Conservation (phyloP, 371 early-diverging fungal genomes). For the Blyttiomyces sp. region DNA sequence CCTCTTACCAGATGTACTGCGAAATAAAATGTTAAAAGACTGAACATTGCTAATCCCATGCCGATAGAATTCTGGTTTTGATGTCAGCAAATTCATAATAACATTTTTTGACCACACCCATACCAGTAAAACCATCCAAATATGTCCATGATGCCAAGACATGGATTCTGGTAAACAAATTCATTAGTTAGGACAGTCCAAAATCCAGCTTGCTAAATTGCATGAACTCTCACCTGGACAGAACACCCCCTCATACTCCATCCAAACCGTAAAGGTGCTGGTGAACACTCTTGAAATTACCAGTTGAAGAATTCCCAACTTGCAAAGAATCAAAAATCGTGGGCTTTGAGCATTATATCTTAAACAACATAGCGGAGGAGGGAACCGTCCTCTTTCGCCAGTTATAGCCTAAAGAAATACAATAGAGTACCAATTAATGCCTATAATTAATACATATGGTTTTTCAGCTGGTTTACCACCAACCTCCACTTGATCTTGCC, state of each 20-base stretch:
- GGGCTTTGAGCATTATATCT: slow-evolving; percentile 18
- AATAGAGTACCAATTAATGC: neutral
- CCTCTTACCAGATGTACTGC: slow-evolving; percentile 22
- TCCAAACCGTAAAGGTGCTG: slow-evolving; percentile 1
- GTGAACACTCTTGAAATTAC: slow-evolving; percentile 8
- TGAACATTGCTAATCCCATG: slow-evolving; percentile 37
- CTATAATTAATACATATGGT: too few species aligned
- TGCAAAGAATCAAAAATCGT: slow-evolving; percentile 29
- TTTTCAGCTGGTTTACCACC: neutral
- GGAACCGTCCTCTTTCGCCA: slow-evolving; percentile 13
- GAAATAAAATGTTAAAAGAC: slow-evolving; percentile 35
- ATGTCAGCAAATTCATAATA: too few species aligned
- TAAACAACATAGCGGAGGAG: slow-evolving; percentile 34
- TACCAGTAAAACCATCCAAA: slow-evolving; percentile 26
- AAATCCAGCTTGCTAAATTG: neutral
- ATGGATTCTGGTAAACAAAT: slow-evolving; percentile 16
- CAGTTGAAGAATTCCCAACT: slow-evolving; percentile 29
- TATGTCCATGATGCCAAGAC: slow-evolving; percentile 18
- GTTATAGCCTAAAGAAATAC: slow-evolving; percentile 9
- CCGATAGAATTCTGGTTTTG: slow-evolving; percentile 26
- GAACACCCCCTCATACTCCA: neutral
- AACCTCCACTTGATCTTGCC: neutral
- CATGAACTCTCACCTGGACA: slow-evolving; percentile 8
- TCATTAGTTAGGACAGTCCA: neutral
- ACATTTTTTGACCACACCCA: too few species aligned